phyloP scores from a whole-genome alignment of 306 rosid genomes.

The Trifolium pratense region DNA sequence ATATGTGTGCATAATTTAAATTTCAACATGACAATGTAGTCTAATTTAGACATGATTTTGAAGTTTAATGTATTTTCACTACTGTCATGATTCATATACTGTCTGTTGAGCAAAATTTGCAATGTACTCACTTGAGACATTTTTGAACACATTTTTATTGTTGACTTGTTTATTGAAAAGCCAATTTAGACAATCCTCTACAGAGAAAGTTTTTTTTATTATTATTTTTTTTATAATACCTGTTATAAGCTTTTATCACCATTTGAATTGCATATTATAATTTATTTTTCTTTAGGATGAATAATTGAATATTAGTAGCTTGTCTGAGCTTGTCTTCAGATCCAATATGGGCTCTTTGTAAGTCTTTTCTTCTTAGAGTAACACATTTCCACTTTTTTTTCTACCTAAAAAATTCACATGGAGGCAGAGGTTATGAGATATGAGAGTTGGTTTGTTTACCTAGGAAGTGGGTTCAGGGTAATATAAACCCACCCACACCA shows the following conservation, averaged over 20 bases:
- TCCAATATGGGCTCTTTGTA: too few species aligned
- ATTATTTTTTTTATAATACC: neutral
- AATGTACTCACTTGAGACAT: neutral
- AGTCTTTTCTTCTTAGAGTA: too few species aligned
- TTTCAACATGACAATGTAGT: constrained; percentile 13
- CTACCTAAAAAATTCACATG: too few species aligned
- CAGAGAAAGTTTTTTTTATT: neutral
- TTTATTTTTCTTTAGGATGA: neutral
- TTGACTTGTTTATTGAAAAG: neutral
- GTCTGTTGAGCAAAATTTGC: neutral
- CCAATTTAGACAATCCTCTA: neutral
- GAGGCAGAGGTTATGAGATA: too few species aligned
- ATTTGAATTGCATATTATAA: neutral
- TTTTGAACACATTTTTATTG: neutral
- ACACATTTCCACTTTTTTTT: too few species aligned
- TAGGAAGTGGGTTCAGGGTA: too few species aligned
- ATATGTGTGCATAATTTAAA: constrained; percentile 43
- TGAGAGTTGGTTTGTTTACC: too few species aligned
- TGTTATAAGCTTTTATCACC: neutral
- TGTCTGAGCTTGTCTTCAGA: too few species aligned
- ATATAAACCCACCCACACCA: too few species aligned
- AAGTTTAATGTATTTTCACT: constrained; percentile 21
- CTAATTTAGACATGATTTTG: constrained; percentile 30
- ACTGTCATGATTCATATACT: neutral
- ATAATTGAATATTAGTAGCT: too few species aligned